phyloP scores from a whole-genome alignment of 345 rosid species.

The Heritiera littoralis region DNA sequence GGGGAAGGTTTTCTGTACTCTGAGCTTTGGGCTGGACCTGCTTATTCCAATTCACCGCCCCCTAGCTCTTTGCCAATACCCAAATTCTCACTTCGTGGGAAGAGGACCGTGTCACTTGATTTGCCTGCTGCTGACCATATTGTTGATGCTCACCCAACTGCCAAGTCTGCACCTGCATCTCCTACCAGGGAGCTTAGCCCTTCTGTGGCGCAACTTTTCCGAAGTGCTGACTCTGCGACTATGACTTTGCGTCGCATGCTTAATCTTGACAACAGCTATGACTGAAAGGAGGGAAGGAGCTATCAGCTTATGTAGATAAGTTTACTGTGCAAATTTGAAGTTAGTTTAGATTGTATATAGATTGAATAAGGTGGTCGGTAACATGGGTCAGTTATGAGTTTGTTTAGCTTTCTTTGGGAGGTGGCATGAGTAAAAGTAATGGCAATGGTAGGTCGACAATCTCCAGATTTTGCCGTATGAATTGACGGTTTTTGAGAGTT shows the following conservation, averaged over 20 bases:
- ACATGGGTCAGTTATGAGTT: conserved; percentile 37
- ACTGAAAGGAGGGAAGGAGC: conserved; percentile 46
- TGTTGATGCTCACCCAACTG: conserved; percentile 45
- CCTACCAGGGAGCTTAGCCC: conserved; percentile 60
- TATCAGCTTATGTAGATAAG: conserved; percentile 48
- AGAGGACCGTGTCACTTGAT: conserved; percentile 63
- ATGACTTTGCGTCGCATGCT: conserved; percentile 90
- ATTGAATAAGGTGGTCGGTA: conserved; percentile 45
- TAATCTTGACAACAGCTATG: conserved; percentile 68
- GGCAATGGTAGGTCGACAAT: conserved; percentile 40
- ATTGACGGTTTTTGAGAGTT: conserved; percentile 26
- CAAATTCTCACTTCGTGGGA: conserved; percentile 67
- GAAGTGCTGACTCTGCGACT: conserved; percentile 74
- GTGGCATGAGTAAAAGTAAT: conserved; percentile 33
- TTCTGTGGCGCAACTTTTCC: conserved; percentile 46
- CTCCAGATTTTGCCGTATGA: conserved; percentile 30
- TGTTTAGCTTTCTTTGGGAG: conserved; percentile 35
- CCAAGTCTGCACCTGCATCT: conserved; percentile 88
- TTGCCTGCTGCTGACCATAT: conserved; percentile 42
- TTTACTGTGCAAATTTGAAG: conserved; percentile 30
- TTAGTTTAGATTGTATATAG: conserved; percentile 60
- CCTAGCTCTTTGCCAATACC: conserved; percentile 94
- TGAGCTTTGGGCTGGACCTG: conserved; percentile 98
- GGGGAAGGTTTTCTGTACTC: conserved; percentile 47
- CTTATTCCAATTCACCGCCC: conserved; percentile 94